Conservation (phyloP, 345 rosid species). For the Dovyalis caffra region DNA sequence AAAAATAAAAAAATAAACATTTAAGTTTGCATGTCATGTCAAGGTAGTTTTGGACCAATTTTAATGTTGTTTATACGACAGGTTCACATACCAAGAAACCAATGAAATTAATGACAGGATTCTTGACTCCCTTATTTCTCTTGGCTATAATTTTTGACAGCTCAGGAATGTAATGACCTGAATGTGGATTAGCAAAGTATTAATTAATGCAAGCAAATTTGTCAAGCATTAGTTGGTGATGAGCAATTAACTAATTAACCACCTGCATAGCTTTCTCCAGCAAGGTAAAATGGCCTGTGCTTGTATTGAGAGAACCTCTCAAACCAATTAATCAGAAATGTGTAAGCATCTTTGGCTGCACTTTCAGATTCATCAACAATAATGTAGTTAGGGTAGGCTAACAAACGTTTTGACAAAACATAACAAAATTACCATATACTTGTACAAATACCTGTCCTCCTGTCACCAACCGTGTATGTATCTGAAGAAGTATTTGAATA, state of each 20-base stretch:
- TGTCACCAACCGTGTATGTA: conserved; percentile 57
- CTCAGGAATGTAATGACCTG: conserved; percentile 90
- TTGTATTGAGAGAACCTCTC: conserved; percentile 72
- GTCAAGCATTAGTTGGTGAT: neutral
- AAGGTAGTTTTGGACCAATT: neutral
- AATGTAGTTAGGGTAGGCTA: conserved; percentile 8
- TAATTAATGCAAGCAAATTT: neutral
- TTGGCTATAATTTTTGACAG: conserved; percentile 52
- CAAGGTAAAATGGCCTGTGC: conserved; percentile 67
- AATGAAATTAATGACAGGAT: conserved; percentile 57
- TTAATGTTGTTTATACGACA: no score
- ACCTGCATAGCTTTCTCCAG: conserved; percentile 97
- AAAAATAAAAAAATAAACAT: neutral
- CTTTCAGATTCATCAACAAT: neutral
- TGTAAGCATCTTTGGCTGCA: conserved; percentile 69
- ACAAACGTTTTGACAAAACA: conserved; percentile 18
- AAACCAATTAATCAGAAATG: conserved; percentile 64
- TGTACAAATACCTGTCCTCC: conserved; percentile 54
- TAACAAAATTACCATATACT: neutral
- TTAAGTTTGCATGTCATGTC: neutral
- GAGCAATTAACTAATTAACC: conserved; percentile 35
- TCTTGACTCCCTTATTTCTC: conserved; percentile 46
- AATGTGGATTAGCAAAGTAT: neutral
- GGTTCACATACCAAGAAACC: conserved; percentile 62
- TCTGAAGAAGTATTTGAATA: conserved; percentile 67